Conservation (phyloP, 495 filamentous ascomycete genomes). For the Tuber indicum region DNA sequence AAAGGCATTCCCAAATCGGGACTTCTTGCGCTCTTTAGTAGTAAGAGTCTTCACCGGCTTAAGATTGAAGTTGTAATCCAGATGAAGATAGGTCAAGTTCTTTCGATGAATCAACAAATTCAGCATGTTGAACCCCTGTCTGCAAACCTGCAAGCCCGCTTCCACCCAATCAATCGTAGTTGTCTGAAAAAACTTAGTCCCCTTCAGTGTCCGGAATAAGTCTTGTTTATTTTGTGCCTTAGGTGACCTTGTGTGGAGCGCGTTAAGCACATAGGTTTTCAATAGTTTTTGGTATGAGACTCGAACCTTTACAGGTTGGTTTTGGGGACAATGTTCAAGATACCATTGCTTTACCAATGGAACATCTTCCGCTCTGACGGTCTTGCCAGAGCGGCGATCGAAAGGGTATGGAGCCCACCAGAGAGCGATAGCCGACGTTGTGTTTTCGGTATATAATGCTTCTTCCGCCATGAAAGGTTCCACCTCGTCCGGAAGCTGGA, state of each 20-base stretch:
- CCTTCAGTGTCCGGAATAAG: conserved; percentile 78
- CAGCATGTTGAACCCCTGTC: conserved; percentile 99
- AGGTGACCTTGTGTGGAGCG: conserved; percentile 86
- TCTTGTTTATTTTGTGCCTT: conserved; percentile 96
- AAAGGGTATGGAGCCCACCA: conserved; percentile 99
- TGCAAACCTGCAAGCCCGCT: conserved; percentile 94
- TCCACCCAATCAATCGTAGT: conserved; percentile 99
- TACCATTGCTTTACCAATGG: conserved; percentile 99
- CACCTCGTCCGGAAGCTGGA: conserved; percentile 70
- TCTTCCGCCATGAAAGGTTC: conserved; percentile 88
- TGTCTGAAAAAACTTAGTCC: conserved; percentile 99
- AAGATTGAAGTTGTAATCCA: conserved; percentile 99
- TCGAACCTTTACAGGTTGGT: conserved; percentile 92
- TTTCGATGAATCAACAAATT: conserved; percentile 97
- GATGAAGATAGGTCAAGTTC: conserved; percentile 95
- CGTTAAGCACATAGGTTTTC: conserved; percentile 94
- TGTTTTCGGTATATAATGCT: conserved; percentile 82
- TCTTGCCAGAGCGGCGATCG: conserved; percentile 90
- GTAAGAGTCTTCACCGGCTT: conserved; percentile 99
- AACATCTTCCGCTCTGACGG: conserved; percentile 95
- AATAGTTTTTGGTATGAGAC: conserved; percentile 99
- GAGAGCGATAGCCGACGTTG: conserved; percentile 81
- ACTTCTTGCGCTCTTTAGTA: conserved; percentile 99
- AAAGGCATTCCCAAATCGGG: conserved; percentile 98
- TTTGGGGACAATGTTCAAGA: conserved; percentile 84